A percentile compares a stretch with the other conserved stretches of the same genome.
These are phyloP conservation scores for Plectosphaerella sp. DNA, from an alignment of 2,329 filamentous ascomycete genomes.

Conservation along the genomic window DNA sequence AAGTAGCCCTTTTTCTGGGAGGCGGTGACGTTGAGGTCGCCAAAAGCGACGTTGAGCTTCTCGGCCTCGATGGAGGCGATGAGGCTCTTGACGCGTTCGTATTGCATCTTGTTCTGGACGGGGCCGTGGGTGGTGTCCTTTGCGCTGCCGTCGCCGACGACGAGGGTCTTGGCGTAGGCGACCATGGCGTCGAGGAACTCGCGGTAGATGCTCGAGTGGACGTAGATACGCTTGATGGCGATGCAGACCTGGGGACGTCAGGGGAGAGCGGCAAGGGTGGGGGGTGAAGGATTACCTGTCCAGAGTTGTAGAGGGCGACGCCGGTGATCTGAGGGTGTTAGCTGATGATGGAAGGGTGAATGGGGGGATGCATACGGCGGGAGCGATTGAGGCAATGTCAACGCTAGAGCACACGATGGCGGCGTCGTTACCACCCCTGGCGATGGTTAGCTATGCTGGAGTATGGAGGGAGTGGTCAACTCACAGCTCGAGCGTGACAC, in stretches of 20 bases:
- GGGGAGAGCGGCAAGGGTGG: background rate
- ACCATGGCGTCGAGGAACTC: constrained; percentile 11
- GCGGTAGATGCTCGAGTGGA: constrained; percentile 48
- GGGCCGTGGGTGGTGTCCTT: constrained; percentile 40
- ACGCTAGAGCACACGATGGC: constrained; percentile 55
- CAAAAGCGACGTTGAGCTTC: constrained; percentile 9
- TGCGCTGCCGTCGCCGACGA: constrained; percentile 8
- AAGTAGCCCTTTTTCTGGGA: constrained; percentile 13
- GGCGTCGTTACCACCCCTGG: constrained; percentile 51
- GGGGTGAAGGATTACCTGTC: background rate
- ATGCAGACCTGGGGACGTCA: constrained; percentile 45
- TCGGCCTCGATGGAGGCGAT: constrained; percentile 10
- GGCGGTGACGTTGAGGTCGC: constrained; percentile 1
- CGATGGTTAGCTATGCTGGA: background rate
- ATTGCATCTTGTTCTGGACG: constrained; percentile 63
- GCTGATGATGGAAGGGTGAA: background rate
- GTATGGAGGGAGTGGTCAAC: background rate
- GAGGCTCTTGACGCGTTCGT: constrained; percentile 29
- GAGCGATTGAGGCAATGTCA: constrained; percentile 32
- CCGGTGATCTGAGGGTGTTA: background rate
- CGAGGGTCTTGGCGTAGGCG: constrained; percentile 8
- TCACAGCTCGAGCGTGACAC: constrained; percentile 54
- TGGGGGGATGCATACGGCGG: constrained; percentile 24
- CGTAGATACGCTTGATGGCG: constrained; percentile 48
- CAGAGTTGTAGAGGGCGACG: constrained; percentile 2